Percentiles rank a stretch among this genome's conserved stretches.
These are phyloP conservation scores for Leishmania major DNA, from an alignment of 208 protist species.

Conservation along the genomic window DNA sequence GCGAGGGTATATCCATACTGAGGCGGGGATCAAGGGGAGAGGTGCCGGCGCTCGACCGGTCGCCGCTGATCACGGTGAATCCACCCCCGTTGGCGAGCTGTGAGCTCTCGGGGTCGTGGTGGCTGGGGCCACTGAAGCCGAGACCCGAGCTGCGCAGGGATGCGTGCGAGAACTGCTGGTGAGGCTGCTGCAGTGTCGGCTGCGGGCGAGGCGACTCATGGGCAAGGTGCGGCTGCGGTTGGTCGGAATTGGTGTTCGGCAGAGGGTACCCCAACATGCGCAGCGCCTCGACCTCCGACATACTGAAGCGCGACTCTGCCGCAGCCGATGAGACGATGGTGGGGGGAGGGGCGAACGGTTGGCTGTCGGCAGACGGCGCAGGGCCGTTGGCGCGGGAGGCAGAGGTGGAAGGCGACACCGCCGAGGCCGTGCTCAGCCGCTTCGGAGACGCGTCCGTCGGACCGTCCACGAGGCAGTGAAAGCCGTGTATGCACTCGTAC, in stretches of 20 bases:
- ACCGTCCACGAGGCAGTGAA: slow-evolving; percentile 87
- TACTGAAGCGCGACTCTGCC: slow-evolving; percentile 22
- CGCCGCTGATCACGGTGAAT: slow-evolving; percentile 22
- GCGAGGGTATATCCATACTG: slow-evolving; percentile 33
- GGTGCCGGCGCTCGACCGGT: slow-evolving; percentile 11
- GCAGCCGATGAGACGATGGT: not conserved
- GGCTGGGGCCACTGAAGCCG: not conserved
- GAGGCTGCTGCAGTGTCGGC: not conserved
- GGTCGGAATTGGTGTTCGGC: not conserved
- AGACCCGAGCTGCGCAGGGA: not conserved
- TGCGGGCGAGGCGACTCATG: not conserved
- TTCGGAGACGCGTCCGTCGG: slow-evolving; percentile 25
- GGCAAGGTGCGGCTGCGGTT: not conserved
- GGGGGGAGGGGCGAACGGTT: not conserved
- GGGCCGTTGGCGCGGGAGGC: slow-evolving; percentile 8
- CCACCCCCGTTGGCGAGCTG: slow-evolving; percentile 7
- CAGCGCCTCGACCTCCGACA: slow-evolving; percentile 32
- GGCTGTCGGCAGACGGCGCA: not conserved
- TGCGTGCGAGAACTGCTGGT: not conserved
- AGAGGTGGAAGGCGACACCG: slow-evolving; percentile 8
- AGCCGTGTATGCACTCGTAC: slow-evolving; percentile 88
- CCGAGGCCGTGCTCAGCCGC: slow-evolving; percentile 1
- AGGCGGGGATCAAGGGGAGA: slow-evolving; percentile 19
- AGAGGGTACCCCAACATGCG: slow-evolving; percentile 25
- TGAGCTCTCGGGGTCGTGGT: slow-evolving; percentile 15